A percentile compares a stretch with the other conserved stretches of the same genome.
phyloP scores from a whole-genome alignment of 148 eudicot species.

The Chenopodium album region DNA sequence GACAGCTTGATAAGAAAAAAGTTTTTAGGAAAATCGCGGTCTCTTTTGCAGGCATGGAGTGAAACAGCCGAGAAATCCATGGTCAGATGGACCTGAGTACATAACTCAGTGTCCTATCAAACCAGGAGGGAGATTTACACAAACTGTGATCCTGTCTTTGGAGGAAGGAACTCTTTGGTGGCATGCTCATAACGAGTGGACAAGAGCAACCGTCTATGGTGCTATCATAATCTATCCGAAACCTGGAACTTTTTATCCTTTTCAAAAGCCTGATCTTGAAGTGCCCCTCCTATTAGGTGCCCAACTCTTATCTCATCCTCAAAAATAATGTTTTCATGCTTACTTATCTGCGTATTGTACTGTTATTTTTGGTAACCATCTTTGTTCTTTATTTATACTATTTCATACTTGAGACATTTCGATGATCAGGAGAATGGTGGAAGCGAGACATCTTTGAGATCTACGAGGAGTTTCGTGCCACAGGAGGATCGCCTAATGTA shows the following conservation, averaged over 20 bases:
- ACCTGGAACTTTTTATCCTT: constrained; percentile 37
- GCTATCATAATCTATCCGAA: constrained; percentile 35
- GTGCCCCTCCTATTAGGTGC: constrained; percentile 46
- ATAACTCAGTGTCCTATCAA: constrained; percentile 54
- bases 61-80: constrained; percentile 55
- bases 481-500: constrained; percentile 44
- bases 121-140: constrained; percentile 39
- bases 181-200: constrained; percentile 64
- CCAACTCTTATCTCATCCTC: not conserved
- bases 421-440: constrained; percentile 55
- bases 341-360: not conserved
- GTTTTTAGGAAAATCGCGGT: not conserved
- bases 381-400: too few species aligned
- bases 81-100: constrained; percentile 63
- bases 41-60: constrained; percentile 54
- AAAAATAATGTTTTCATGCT: not conserved
- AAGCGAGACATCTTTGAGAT: constrained; percentile 29
- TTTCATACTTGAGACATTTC: too few species aligned
- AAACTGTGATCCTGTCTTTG: constrained; percentile 40
- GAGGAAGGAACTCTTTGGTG: constrained; percentile 71
- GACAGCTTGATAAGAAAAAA: not conserved
- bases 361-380: not conserved
- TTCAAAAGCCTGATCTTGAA: constrained; percentile 41
- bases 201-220: constrained; percentile 51
- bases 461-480: constrained; percentile 13